phyloP scores from a whole-genome alignment of 73 alveolate genomes.

The Paramecium pentaurelia region DNA sequence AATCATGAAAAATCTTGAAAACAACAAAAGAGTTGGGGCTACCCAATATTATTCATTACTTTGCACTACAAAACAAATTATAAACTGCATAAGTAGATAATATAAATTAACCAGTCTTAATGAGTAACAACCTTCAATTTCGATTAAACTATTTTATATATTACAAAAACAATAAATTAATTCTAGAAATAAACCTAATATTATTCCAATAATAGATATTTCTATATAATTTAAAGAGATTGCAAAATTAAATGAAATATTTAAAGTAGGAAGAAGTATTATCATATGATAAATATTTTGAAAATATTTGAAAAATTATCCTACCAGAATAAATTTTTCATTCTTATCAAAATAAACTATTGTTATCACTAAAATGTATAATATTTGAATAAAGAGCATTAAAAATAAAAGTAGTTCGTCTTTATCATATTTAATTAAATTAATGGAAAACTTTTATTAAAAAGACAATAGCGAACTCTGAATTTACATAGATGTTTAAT shows the following conservation, averaged over 20 bases:
- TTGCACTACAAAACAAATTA: background rate
- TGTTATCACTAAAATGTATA: background rate
- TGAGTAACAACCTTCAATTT: background rate
- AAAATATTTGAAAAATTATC: background rate
- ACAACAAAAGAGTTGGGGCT: background rate
- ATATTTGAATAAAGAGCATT: background rate
- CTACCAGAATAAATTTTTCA: background rate
- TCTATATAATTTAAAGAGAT: background rate
- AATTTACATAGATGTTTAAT: background rate
- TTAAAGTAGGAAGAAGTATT: background rate
- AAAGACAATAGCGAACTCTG: background rate
- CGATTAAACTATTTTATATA: background rate
- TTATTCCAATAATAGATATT: background rate
- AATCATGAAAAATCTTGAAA: background rate
- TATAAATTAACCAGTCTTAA: background rate
- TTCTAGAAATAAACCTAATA: background rate
- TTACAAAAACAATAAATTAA: background rate
- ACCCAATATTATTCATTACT: background rate
- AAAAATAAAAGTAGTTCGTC: background rate
- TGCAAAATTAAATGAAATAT: background rate
- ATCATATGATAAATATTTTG: background rate
- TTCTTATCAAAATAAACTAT: background rate
- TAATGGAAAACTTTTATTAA: background rate
- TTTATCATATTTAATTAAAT: background rate
- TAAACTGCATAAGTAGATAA: background rate